phyloP scores from a whole-genome alignment of 345 rosid species.

The Eucalyptus regnans region DNA sequence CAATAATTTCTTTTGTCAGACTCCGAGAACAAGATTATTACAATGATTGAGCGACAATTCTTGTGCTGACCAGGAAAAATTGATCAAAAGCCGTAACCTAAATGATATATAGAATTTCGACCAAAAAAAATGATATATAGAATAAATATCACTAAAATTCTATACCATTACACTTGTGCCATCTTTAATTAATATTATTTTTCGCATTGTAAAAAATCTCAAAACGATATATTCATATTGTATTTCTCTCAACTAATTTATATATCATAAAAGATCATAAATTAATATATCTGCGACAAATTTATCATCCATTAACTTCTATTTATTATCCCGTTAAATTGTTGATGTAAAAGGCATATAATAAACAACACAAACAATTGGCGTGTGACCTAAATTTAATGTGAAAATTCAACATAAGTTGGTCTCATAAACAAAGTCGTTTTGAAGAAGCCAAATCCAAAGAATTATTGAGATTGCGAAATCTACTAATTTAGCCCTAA shows the following conservation, averaged over 20 bases:
- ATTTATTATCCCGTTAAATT: neutral
- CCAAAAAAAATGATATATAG: accelerated
- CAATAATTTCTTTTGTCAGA: neutral
- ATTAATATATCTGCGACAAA: accelerated
- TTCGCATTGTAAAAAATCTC: accelerated
- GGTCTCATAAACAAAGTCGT: neutral
- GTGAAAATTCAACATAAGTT: neutral
- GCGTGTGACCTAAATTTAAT: accelerated
- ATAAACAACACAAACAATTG: neutral
- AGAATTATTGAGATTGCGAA: neutral
- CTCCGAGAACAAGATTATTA: neutral
- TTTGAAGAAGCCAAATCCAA: neutral
- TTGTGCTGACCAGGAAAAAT: neutral
- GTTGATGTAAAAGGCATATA: neutral
- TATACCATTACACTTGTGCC: neutral
- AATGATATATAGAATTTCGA: accelerated
- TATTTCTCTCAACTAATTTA: neutral
- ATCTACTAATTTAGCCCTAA: neutral
- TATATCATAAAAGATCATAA: no score
- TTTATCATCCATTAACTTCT: accelerated
- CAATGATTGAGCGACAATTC: neutral
- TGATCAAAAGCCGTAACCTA: neutral
- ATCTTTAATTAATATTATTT: neutral
- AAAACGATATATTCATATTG: accelerated
- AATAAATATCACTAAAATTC: neutral